phyloP scores from a whole-genome alignment of 1,139 yeast species.

The Ashbya aceris region DNA sequence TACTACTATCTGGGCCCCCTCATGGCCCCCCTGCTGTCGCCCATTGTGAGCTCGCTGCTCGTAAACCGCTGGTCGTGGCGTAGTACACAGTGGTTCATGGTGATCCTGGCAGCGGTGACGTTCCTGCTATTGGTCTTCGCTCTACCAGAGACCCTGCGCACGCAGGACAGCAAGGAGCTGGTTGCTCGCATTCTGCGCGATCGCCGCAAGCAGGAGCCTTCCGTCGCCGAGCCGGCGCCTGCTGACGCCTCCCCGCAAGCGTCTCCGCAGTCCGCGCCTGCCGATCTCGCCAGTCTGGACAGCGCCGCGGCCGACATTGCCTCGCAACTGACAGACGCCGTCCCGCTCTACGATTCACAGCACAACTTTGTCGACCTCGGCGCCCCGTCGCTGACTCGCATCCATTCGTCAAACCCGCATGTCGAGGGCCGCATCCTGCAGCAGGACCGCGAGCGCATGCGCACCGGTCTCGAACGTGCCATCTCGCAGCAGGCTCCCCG shows the following conservation, averaged over 20 bases:
- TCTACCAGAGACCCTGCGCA: constrained; percentile 69
- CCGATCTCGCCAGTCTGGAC: constrained; percentile 20
- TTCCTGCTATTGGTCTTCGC: constrained; percentile 42
- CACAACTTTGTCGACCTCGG: constrained; percentile 15
- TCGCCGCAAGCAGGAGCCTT: constrained; percentile 11
- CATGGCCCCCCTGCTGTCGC: constrained; percentile 72
- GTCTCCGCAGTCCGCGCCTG: constrained; percentile 10
- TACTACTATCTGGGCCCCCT: constrained; percentile 73
- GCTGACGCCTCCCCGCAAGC: not conserved
- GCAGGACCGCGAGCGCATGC: constrained; percentile 13
- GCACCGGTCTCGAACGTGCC: constrained; percentile 21
- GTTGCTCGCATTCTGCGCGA: constrained; percentile 37
- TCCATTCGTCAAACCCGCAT: constrained; percentile 23
- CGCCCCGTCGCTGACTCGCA: constrained; percentile 29
- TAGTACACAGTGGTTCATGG: constrained; percentile 81
- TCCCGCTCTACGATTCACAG: constrained; percentile 12
- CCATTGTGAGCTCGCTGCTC: constrained; percentile 73
- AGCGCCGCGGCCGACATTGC: constrained; percentile 13
- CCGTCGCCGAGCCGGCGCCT: not conserved
- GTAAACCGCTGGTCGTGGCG: constrained; percentile 76
- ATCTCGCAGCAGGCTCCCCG: constrained; percentile 14
- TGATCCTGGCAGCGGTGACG: constrained; percentile 53
- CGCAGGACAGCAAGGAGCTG: constrained; percentile 43
- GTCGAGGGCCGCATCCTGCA: constrained; percentile 20
- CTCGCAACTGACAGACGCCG: constrained; percentile 12